phyloP scores from a whole-genome alignment of 495 filamentous ascomycete genomes.

The Xylaria intraflava region DNA sequence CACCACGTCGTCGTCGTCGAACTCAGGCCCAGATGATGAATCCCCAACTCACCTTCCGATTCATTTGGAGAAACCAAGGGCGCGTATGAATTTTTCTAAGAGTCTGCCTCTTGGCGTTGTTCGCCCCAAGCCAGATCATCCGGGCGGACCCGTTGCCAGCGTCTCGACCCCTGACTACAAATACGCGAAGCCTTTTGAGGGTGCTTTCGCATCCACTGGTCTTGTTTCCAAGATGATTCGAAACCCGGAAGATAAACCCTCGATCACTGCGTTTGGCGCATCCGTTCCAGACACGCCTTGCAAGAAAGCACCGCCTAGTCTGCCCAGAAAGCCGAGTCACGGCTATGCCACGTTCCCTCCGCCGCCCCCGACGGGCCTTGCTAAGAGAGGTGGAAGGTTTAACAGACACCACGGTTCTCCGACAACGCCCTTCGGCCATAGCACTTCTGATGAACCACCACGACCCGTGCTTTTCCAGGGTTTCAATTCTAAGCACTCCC shows the following conservation, averaged over 20 bases:
- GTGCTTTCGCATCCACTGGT: slow-evolving; percentile 90
- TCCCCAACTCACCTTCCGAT: slow-evolving; percentile 62
- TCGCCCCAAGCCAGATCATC: slow-evolving; percentile 15
- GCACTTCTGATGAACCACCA: slow-evolving; percentile 17
- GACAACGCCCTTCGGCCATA: slow-evolving; percentile 51
- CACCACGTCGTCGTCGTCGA: slow-evolving; percentile 78
- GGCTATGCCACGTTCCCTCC: slow-evolving; percentile 58
- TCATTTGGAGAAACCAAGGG: slow-evolving; percentile 43
- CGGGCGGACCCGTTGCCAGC: slow-evolving; percentile 17
- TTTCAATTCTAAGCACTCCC: slow-evolving; percentile 37
- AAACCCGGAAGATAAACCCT: slow-evolving; percentile 41
- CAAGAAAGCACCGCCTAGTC: slow-evolving; percentile 42
- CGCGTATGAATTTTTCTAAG: slow-evolving; percentile 63
- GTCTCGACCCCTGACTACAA: slow-evolving; percentile 83
- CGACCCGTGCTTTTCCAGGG: slow-evolving; percentile 35
- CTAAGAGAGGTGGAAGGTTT: slow-evolving; percentile 40
- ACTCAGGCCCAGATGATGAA: slow-evolving; percentile 67
- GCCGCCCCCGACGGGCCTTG: slow-evolving; percentile 41
- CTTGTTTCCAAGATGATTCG: slow-evolving; percentile 78
- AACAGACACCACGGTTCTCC: slow-evolving; percentile 32
- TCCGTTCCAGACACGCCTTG: slow-evolving; percentile 91
- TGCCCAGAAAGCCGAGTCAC: slow-evolving; percentile 48
- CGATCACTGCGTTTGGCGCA: slow-evolving; percentile 10
- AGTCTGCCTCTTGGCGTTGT: slow-evolving; percentile 56
- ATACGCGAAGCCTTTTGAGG: slow-evolving; percentile 71